Evolutionary conservation across 306 rosid genomes (phyloP).

Genomic region (Cicer yamashitae): DNA sequence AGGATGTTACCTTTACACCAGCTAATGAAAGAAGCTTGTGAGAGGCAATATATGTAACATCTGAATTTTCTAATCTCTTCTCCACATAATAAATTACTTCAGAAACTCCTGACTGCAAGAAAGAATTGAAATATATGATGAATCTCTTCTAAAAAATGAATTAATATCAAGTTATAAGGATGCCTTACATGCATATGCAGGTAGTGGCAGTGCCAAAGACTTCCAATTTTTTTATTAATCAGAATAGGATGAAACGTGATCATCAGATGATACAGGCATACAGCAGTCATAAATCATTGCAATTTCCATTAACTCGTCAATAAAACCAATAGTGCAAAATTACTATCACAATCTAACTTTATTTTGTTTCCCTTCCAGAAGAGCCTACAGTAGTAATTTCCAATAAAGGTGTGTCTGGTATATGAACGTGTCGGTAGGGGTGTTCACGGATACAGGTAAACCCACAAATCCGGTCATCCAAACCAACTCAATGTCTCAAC

Average conservation of each 20-base stretch:
- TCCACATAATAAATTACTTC: slow-evolving; percentile 86
- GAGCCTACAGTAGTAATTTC: slow-evolving; percentile 12
- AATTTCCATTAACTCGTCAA: slow-evolving; percentile 13
- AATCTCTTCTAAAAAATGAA: not conserved
- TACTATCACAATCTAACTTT: not conserved
- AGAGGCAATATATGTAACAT: slow-evolving; percentile 70
- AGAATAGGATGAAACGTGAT: slow-evolving; percentile 4
- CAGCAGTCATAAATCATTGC: not conserved
- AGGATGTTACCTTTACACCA: slow-evolving; percentile 74
- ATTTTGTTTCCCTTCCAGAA: not conserved
- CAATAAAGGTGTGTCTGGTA: not conserved
- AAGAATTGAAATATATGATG: slow-evolving; percentile 34
- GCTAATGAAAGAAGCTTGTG: slow-evolving; percentile 86
- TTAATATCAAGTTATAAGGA: not conserved
- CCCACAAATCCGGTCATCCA: too few species aligned
- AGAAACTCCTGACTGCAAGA: slow-evolving; percentile 81
- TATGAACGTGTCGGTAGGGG: too few species aligned
- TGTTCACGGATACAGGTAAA: too few species aligned
- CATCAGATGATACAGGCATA: slow-evolving; percentile 1
- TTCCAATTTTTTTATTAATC: slow-evolving; percentile 7
- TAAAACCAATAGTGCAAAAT: not conserved
- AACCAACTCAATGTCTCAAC: too few species aligned
- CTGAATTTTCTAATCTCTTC: slow-evolving; percentile 72
- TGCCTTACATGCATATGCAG: not conserved
- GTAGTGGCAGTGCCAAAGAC: not conserved